These are phyloP conservation scores for Coelastrella sp. DNA, from an alignment of 139 green algal species.

Conservation along the genomic window DNA sequence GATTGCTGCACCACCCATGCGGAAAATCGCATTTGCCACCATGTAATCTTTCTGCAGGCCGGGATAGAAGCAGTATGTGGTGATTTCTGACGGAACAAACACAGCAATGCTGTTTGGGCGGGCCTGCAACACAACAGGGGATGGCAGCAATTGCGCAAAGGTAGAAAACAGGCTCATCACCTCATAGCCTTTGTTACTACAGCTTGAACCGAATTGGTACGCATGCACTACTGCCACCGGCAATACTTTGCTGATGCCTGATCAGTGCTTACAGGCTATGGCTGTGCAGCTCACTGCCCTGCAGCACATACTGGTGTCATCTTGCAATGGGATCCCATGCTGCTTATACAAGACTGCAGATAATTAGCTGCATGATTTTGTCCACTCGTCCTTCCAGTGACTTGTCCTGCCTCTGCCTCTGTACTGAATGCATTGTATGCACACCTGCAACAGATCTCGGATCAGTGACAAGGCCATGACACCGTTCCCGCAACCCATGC, in stretches of 20 bases:
- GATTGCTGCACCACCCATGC: conserved; percentile 62
- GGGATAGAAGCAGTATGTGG: conserved; percentile 56
- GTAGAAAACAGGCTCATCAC: not conserved
- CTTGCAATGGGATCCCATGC: too few relatives aligned
- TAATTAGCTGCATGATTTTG: not conserved
- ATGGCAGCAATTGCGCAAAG: not conserved
- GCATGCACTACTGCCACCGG: too few relatives aligned
- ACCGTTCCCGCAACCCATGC: conserved; percentile 80
- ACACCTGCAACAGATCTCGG: conserved; percentile 71
- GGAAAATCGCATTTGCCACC: conserved; percentile 55
- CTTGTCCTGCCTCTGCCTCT: not conserved
- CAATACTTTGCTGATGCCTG: not conserved
- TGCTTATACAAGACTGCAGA: not conserved
- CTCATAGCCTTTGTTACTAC: too few relatives aligned
- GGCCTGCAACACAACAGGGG: conserved; percentile 21
- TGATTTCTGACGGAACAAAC: conserved; percentile 53
- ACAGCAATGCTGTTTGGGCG: conserved; percentile 51
- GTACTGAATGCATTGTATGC: not conserved
- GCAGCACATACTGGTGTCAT: too few relatives aligned
- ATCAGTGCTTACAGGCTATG: not conserved
- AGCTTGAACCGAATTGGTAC: too few relatives aligned
- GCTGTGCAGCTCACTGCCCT: not conserved
- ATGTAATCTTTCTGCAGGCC: conserved; percentile 49
- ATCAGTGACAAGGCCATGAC: conserved; percentile 74
- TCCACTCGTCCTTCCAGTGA: not conserved